Conservation (phyloP, 75 land plant genomes). For the Azolla pinnata region DNA sequence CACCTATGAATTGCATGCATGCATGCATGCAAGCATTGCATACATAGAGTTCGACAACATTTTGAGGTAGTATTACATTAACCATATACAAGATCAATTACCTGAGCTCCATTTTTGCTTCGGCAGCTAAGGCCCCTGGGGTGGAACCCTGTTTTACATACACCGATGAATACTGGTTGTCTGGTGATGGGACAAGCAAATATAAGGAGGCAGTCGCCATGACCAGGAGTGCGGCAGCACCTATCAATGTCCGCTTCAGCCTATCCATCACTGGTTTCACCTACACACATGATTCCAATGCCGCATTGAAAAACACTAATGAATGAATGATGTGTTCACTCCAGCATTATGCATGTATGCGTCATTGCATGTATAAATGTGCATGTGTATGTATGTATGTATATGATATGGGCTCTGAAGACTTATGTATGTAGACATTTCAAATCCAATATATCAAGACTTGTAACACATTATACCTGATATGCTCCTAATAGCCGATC, state of each 20-base stretch:
- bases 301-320: too few species aligned
- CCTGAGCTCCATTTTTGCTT: slow-evolving; percentile 37
- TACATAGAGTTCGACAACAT: too few species aligned
- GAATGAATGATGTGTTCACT: too few species aligned
- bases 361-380: too few species aligned
- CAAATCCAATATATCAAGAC: too few species aligned
- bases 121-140: slow-evolving; percentile 24
- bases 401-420: neutral
- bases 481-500: slow-evolving; percentile 29
- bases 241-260: slow-evolving; percentile 70
- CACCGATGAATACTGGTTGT: slow-evolving; percentile 26
- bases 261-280: slow-evolving; percentile 79
- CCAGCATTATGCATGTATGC: too few species aligned
- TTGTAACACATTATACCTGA: too few species aligned
- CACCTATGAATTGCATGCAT: too few species aligned
- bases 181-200: slow-evolving; percentile 51
- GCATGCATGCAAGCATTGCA: too few species aligned
- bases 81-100: too few species aligned
- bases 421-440: neutral
- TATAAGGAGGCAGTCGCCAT: slow-evolving; percentile 41
- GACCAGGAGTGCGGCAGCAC: slow-evolving; percentile 58
- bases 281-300: too few species aligned
- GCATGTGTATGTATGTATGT: neutral
- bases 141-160: slow-evolving; percentile 12
- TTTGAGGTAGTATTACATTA: neutral